Evolutionary conservation across 2,329 filamentous ascomycete species (phyloP).

Genomic region (Pestalotiopsis sp.): DNA sequence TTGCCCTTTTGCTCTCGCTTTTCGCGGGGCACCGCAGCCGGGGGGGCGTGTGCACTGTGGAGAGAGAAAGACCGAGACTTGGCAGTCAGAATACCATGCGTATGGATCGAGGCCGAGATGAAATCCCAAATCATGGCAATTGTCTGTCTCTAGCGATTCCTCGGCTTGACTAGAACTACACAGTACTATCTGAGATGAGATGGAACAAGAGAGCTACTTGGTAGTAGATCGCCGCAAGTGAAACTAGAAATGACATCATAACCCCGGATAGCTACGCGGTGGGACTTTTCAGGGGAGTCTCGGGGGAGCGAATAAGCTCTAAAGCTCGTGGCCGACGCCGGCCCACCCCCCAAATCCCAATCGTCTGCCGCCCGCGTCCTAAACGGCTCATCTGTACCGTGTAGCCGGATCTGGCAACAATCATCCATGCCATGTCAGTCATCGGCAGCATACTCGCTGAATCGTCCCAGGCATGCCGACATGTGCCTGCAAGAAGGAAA

Average conservation of each 20-base stretch:
- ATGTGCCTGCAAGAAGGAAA: no score
- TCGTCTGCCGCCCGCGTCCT: background rate
- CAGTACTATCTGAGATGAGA: no score
- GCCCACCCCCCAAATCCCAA: background rate
- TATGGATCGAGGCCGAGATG: no score
- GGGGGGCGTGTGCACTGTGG: background rate
- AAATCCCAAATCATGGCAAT: no score
- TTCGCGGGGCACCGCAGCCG: conserved; percentile 6
- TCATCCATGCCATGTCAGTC: background rate
- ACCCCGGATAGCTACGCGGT: background rate
- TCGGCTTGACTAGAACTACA: no score
- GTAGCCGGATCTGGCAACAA: background rate
- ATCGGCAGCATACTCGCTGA: conserved; percentile 5
- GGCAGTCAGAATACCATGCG: no score
- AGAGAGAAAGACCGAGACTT: background rate
- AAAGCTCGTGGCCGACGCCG: conserved; percentile 1
- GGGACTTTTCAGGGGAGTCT: background rate
- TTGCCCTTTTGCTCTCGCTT: background rate
- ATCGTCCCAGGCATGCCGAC: background rate
- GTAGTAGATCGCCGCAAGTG: background rate
- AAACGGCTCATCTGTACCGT: background rate
- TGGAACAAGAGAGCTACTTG: background rate
- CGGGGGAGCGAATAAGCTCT: background rate
- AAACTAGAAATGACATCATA: background rate
- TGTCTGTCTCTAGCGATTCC: no score